These are phyloP conservation scores for Cerioporus squamosus DNA, from an alignment of 1,284 basidiomycete genomes.

Conservation along the genomic window DNA sequence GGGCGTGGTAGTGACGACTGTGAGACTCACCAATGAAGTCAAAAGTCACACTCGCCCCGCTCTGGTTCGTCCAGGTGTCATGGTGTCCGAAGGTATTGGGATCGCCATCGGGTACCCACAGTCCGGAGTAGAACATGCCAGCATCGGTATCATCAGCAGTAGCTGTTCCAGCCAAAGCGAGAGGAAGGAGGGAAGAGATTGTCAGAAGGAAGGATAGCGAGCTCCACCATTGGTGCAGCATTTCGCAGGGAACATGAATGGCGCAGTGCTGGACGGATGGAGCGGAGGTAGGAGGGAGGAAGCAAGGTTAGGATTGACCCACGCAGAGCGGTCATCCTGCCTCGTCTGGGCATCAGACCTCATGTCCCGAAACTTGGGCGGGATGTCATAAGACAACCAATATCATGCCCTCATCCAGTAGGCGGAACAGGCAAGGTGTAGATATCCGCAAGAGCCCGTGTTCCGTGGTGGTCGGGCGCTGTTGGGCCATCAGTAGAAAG, in stretches of 20 bases:
- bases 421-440: too few relatives aligned
- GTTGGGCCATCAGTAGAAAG: too few relatives aligned
- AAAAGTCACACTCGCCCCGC: slow-evolving; percentile 16
- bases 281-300: too few relatives aligned
- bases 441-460: too few relatives aligned
- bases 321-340: too few relatives aligned
- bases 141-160: slow-evolving; percentile 7
- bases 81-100: slow-evolving; percentile 13
- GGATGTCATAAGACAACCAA: too few relatives aligned
- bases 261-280: too few relatives aligned
- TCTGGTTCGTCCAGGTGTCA: slow-evolving; percentile 22
- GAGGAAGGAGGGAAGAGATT: neutral
- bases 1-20: neutral
- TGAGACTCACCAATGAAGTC: slow-evolving; percentile 16
- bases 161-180: neutral
- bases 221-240: neutral
- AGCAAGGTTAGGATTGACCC: too few relatives aligned
- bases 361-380: too few relatives aligned
- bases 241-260: neutral
- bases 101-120: slow-evolving; percentile 18
- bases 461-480: too few relatives aligned
- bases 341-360: too few relatives aligned
- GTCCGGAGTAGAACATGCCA: slow-evolving; percentile 19
- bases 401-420: too few relatives aligned
- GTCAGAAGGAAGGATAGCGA: neutral